Percentiles rank a stretch among this genome's conserved stretches.
These are phyloP conservation scores for Malus asiatica DNA, from an alignment of 306 rosid genomes.

Conservation along the genomic window DNA sequence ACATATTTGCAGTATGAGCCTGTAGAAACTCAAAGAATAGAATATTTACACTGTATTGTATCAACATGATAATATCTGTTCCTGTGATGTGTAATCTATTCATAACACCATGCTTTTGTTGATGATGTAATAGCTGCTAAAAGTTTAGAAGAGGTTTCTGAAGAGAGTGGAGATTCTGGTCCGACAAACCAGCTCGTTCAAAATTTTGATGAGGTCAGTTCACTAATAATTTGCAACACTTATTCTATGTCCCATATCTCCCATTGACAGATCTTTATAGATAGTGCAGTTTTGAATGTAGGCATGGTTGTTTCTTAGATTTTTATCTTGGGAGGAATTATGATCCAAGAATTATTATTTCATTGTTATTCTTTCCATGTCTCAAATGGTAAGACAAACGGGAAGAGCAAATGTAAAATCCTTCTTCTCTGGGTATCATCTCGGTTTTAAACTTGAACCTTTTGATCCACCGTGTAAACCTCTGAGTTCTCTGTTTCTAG, in stretches of 20 bases:
- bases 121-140: conserved; percentile 36
- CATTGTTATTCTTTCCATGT: not conserved
- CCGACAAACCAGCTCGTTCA: conserved; percentile 39
- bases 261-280: not conserved
- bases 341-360: not conserved
- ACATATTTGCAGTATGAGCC: not conserved
- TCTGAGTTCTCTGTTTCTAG: not conserved
- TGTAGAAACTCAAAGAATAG: not conserved
- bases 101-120: conserved; percentile 14
- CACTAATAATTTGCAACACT: not conserved
- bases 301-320: not conserved
- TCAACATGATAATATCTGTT: not conserved
- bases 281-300: not conserved
- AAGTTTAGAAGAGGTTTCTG: conserved; percentile 34
- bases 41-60: not conserved
- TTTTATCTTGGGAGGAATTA: not conserved
- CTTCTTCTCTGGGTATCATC: not conserved
- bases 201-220: conserved; percentile 52
- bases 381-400: not conserved
- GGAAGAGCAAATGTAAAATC: not conserved
- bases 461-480: not conserved
- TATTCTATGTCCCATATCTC: not conserved
- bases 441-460: not conserved
- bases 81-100: not conserved
- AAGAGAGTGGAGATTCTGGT: conserved; percentile 41